Evolutionary conservation across 192 early-diverging fungal species (phyloP).

Genomic region (Haplosporangium gracile): DNA sequence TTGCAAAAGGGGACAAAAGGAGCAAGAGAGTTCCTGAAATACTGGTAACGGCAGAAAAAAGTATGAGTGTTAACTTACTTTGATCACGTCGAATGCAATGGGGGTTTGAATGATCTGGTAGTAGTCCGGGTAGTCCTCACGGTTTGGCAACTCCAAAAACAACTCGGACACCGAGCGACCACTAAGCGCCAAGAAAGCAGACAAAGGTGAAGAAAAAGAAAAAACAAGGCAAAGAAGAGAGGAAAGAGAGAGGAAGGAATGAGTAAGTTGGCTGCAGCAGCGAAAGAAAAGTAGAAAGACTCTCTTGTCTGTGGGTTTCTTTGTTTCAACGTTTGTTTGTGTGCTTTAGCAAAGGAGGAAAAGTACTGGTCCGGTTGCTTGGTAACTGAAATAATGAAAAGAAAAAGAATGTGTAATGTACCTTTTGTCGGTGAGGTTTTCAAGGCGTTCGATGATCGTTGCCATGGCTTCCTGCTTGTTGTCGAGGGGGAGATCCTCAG

Average conservation of each 20-base stretch:
- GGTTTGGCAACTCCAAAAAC: conserved; percentile 59
- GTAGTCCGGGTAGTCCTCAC: conserved; percentile 61
- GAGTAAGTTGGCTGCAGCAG: not conserved
- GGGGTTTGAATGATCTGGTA: conserved; percentile 63
- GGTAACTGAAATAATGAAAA: no score
- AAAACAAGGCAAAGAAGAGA: no score
- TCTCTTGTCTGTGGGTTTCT: not conserved
- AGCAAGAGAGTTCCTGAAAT: not conserved
- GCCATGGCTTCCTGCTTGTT: conserved; percentile 33
- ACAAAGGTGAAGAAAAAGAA: not conserved
- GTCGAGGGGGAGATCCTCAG: conserved; percentile 16
- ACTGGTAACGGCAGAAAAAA: not conserved
- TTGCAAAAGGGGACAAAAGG: conserved; percentile 42
- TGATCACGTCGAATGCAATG: conserved; percentile 63
- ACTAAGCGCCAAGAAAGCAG: not conserved
- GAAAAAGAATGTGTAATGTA: not conserved
- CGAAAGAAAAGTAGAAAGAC: not conserved
- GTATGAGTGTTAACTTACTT: conserved; percentile 25
- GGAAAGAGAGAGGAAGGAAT: not conserved
- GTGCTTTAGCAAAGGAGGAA: not conserved
- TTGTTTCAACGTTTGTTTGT: not conserved
- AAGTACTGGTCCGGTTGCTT: no score
- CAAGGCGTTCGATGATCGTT: conserved; percentile 29
- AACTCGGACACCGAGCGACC: conserved; percentile 49
- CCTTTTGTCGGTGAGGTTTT: conserved; percentile 38